Percentiles rank a stretch among this genome's conserved stretches.
Conservation (phyloP, 768 basidiomycete genomes). For the Megacollybia marginata region DNA sequence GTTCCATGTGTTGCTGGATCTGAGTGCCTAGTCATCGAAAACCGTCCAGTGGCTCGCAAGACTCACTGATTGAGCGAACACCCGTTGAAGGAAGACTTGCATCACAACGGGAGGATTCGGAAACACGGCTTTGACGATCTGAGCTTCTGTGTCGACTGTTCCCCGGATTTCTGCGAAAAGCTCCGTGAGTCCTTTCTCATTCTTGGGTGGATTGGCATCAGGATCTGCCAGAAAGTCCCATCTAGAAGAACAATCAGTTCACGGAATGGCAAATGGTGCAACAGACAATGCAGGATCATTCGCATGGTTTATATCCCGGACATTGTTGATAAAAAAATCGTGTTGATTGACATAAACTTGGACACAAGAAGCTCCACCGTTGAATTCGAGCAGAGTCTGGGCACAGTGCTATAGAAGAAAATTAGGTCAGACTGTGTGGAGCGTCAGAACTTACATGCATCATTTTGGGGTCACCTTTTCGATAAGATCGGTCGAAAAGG, state of each 20-base stretch:
- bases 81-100: conserved; percentile 95
- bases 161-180: conserved; percentile 82
- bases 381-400: conserved; percentile 93
- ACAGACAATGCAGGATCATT: conserved; percentile 54
- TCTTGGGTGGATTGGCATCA: conserved; percentile 64
- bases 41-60: neutral
- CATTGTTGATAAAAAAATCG: conserved; percentile 97
- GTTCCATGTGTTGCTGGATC: conserved; percentile 97
- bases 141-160: conserved; percentile 92
- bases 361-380: conserved; percentile 93
- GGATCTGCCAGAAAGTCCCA: conserved; percentile 83
- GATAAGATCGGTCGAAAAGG: conserved; percentile 91
- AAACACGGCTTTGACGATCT: conserved; percentile 98
- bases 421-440: neutral
- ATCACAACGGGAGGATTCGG: conserved; percentile 94
- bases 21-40: conserved; percentile 20
- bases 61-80: conserved; percentile 93
- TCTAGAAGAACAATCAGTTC: conserved; percentile 30
- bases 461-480: conserved; percentile 97
- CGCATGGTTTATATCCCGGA: conserved; percentile 52
- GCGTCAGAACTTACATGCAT: conserved; percentile 70
- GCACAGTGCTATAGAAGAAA: conserved; percentile 83
- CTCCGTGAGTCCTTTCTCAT: conserved; percentile 70
- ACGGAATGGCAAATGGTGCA: neutral
- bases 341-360: conserved; percentile 99